Conservation (phyloP, 257 asterid species). For the Rehmannia glutinosa region DNA sequence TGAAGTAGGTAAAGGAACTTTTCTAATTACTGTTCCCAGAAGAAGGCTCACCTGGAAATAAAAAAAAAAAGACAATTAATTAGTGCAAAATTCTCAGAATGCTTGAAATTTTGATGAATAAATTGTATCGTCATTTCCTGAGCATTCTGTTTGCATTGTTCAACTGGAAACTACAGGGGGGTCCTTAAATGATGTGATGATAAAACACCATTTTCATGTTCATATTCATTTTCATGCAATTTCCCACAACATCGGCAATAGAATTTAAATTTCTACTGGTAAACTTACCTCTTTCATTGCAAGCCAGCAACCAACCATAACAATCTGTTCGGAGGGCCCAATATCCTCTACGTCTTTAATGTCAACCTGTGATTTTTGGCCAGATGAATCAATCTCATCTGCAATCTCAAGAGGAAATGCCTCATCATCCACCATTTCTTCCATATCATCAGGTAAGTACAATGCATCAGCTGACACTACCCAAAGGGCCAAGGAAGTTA, state of each 20-base stretch:
- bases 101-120: neutral
- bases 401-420: constrained; percentile 39
- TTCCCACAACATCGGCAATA: neutral
- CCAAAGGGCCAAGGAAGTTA: constrained; percentile 92
- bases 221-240: neutral
- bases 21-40: constrained; percentile 86
- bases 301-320: constrained; percentile 99
- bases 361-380: constrained; percentile 32
- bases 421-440: constrained; percentile 61
- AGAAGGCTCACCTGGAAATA: constrained; percentile 91
- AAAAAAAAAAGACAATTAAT: constrained; percentile 16
- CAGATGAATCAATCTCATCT: constrained; percentile 37
- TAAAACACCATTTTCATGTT: constrained; percentile 10
- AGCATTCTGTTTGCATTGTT: neutral
- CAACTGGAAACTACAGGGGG: constrained; percentile 5
- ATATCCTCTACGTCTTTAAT: constrained; percentile 38
- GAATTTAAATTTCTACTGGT: constrained; percentile 4
- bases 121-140: neutral
- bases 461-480: constrained; percentile 93
- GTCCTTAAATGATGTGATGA: neutral
- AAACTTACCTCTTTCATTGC: constrained; percentile 93
- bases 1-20: constrained; percentile 75
- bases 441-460: constrained; percentile 83
- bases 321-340: constrained; percentile 67
- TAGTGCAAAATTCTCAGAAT: neutral